These are phyloP conservation scores for Danielia reshetovae DNA, from an alignment of 805 yeast genomes.

Conservation along the genomic window DNA sequence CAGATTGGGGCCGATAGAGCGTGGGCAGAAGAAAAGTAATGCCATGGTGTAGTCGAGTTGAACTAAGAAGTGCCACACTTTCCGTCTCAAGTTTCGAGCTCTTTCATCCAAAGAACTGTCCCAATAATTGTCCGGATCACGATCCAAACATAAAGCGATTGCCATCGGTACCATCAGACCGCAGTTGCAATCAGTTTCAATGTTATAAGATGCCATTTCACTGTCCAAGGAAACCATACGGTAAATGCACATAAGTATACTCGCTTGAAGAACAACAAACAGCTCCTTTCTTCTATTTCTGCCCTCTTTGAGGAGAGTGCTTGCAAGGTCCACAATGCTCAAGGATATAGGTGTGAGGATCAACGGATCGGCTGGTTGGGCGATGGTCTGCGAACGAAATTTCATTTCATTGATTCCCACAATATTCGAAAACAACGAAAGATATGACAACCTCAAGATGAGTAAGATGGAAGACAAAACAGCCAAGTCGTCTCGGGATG, in stretches of 20 bases:
- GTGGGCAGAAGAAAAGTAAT: constrained; percentile 11
- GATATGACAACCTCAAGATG: constrained; percentile 15
- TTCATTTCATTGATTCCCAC: constrained; percentile 8
- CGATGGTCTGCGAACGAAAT: background rate
- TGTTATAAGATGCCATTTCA: constrained; percentile 9
- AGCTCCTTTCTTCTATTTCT: constrained; percentile 7
- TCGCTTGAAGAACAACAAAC: constrained; percentile 18
- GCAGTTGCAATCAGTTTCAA: constrained; percentile 6
- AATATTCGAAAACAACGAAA: constrained; percentile 14
- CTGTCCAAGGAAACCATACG: constrained; percentile 14
- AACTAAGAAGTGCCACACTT: constrained; percentile 15
- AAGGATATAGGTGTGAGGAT: constrained; percentile 14
- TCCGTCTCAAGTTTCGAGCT: constrained; percentile 11
- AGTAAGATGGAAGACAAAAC: constrained; percentile 13
- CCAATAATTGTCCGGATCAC: constrained; percentile 13
- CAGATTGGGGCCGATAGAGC: constrained; percentile 3
- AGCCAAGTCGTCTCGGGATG: constrained; percentile 11
- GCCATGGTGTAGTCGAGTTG: constrained; percentile 10
- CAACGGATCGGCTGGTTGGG: too few relatives aligned
- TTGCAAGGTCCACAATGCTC: constrained; percentile 13
- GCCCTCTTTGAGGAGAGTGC: constrained; percentile 11
- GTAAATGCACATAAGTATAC: constrained; percentile 11
- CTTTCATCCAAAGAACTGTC: constrained; percentile 7
- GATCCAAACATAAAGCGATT: constrained; percentile 8
- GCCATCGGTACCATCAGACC: constrained; percentile 12